These are phyloP conservation scores for Leccinum disarticulatum DNA, from an alignment of 768 basidiomycete species.

Conservation along the genomic window DNA sequence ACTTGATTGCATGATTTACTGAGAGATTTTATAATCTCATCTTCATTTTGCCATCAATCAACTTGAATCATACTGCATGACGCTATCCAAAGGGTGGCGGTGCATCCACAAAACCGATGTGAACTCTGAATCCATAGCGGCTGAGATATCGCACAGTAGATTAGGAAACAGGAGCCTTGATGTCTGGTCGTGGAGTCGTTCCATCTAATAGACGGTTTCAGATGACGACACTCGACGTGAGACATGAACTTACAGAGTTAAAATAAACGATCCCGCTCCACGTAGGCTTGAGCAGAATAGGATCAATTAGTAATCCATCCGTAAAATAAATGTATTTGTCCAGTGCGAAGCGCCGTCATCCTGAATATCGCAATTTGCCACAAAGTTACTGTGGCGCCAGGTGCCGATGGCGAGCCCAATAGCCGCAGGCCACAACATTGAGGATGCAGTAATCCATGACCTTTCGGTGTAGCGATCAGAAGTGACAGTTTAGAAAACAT, in stretches of 20 bases:
- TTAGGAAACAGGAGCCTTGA: neutral
- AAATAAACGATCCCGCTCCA: neutral
- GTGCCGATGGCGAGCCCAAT: neutral
- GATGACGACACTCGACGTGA: constrained; percentile 1
- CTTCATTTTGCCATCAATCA: neutral
- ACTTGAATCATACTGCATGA: neutral
- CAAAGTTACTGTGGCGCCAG: neutral
- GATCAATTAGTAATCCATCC: neutral
- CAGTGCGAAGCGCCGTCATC: neutral
- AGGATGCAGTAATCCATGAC: neutral
- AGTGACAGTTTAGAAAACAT: neutral
- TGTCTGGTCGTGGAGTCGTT: neutral
- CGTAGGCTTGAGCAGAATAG: neutral
- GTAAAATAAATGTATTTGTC: neutral
- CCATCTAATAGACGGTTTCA: constrained; percentile 7
- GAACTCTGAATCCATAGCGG: neutral
- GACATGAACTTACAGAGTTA: neutral
- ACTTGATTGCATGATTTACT: neutral
- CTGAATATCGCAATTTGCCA: neutral
- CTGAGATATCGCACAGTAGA: neutral
- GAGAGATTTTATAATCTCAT: constrained; percentile 8
- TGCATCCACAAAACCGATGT: neutral
- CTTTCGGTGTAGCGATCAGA: neutral
- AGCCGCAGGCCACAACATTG: neutral
- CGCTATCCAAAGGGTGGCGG: neutral